Conservation (phyloP, 371 early-diverging fungal species). For the Nematocida minor region DNA sequence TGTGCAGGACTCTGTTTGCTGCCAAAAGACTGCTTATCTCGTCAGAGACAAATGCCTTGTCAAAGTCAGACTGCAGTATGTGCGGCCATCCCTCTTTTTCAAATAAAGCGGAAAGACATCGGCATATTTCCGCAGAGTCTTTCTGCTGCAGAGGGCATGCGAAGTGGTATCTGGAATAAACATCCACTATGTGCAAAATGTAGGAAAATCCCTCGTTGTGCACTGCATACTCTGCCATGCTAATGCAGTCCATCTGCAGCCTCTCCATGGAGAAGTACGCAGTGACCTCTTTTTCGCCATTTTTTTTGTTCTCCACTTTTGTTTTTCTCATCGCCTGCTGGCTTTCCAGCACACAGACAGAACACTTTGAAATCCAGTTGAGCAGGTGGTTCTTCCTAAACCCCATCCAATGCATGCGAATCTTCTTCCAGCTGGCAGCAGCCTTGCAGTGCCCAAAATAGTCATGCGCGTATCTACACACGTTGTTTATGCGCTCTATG, state of each 20-base stretch:
- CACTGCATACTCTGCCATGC: not conserved
- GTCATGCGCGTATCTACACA: conserved; percentile 5
- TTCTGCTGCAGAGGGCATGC: not conserved
- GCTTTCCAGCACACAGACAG: not conserved
- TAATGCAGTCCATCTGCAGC: conserved; percentile 4
- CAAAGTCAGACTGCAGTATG: not conserved
- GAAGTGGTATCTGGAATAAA: not conserved
- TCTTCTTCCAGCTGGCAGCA: conserved; percentile 3
- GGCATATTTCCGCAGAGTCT: not conserved
- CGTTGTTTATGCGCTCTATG: not conserved
- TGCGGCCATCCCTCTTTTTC: conserved; percentile 4
- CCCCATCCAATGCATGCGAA: conserved; percentile 12
- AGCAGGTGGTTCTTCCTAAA: not conserved
- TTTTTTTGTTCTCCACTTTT: not conserved
- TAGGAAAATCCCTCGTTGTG: not conserved
- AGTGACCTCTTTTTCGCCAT: not conserved
- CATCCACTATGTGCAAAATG: not conserved
- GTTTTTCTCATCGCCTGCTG: not conserved
- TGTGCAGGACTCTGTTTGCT: not conserved
- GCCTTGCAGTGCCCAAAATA: not conserved
- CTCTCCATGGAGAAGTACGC: conserved; percentile 3
- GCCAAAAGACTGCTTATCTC: not conserved
- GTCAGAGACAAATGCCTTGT: not conserved
- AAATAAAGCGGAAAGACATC: not conserved
- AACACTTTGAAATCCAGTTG: not conserved